Evolutionary conservation across 805 yeast genomes (phyloP).

Genomic region (Candida easanensis): DNA sequence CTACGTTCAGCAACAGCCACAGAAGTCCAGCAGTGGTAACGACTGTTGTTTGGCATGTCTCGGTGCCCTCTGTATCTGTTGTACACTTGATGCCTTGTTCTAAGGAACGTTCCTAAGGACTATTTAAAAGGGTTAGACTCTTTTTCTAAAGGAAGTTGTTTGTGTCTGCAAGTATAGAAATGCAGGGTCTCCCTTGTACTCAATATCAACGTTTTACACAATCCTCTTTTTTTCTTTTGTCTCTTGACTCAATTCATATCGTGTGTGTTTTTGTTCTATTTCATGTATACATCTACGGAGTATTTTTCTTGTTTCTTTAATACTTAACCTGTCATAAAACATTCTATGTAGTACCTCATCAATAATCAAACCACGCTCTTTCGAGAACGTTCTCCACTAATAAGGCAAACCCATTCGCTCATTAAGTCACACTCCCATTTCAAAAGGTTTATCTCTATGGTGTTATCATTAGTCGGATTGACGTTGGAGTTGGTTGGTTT

Average conservation of each 20-base stretch:
- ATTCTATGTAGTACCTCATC: neutral
- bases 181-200: neutral
- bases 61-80: constrained; percentile 54
- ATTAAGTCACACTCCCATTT: constrained; percentile 18
- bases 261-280: too few relatives aligned
- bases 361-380: neutral
- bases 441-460: constrained; percentile 3
- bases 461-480: neutral
- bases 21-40: constrained; percentile 32
- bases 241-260: too few relatives aligned
- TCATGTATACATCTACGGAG: too few relatives aligned
- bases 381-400: neutral
- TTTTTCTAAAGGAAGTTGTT: too few relatives aligned
- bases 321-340: too few relatives aligned
- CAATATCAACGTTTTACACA: too few relatives aligned
- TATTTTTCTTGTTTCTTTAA: too few relatives aligned
- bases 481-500: neutral
- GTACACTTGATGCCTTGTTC: constrained; percentile 50
- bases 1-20: constrained; percentile 52
- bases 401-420: constrained; percentile 9
- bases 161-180: too few relatives aligned
- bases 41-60: constrained; percentile 52
- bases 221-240: too few relatives aligned
- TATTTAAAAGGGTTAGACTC: too few relatives aligned
- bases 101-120: constrained; percentile 26